Evolutionary conservation across 768 basidiomycete species (phyloP), one percentile per base, ranked within the genome.

Genomic region (Vishniacozyma victoriae): DNA sequence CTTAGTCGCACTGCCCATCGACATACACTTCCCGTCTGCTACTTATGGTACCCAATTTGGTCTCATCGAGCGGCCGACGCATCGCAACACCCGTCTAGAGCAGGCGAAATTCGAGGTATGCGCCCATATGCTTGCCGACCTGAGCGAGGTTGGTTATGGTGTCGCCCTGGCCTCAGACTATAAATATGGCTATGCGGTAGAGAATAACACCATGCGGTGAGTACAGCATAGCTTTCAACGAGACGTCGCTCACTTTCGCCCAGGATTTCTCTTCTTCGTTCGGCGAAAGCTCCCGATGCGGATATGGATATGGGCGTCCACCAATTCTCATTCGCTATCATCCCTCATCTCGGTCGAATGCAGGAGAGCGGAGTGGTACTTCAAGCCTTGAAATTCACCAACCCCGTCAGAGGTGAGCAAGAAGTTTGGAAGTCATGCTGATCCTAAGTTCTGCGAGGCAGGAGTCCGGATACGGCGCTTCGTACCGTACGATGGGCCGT

Each of bases 1-100:
- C 13, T 6, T 18, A 59, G 57, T 95, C 70, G 87, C 90, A 64
- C 69, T 96, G 1, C 93, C 93, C 0, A 74, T 95, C 42, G 77
- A 86, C 56, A 87, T 97, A 11, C 83, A 84, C 55, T 83, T 78
- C 52, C 80, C 82, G 33, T 78, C 82, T 48, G 92, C 91, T 0
- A 89, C 82, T 0, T 97, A 92, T 65, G 92, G 95, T 70, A 87
- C 86, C 3, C 90, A 89, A 59, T 96, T 91, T 57, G 93, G 93
- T 0, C 79, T 80, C 60, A 79, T 92, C n/a, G 83, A 87, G 59
- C 79, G 93, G 35, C 86, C 93, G 1, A 96, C 91, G 3, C 85
- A 92, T 74, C 87, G 90, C 74, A 97, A 96, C 63, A 95, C 91
- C 5, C 86, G 82, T 0, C 84, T 83, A 79, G 68, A 62, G 23